Conservation (phyloP, 768 basidiomycete genomes). For the Neoboletus subvelutipes region DNA sequence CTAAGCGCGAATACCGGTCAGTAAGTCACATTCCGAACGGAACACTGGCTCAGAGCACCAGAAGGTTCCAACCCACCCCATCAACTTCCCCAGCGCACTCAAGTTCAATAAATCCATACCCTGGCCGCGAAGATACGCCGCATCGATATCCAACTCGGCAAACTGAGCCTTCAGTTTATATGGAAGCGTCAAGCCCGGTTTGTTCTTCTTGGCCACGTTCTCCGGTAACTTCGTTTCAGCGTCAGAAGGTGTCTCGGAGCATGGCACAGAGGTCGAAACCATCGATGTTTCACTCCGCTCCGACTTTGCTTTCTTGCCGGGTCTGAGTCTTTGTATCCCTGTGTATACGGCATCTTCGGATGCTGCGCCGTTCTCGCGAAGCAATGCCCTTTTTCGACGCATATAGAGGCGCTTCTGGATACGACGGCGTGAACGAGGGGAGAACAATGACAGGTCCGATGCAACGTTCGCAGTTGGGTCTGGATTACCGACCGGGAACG, state of each 20-base stretch:
- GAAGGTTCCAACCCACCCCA: constrained; percentile 39
- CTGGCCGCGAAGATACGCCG: constrained; percentile 38
- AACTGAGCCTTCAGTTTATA: constrained; percentile 47
- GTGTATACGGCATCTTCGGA: not conserved
- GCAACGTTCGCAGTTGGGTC: constrained; percentile 1
- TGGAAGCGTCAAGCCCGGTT: constrained; percentile 43
- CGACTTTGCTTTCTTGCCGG: constrained; percentile 32
- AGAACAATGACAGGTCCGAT: constrained; percentile 33
- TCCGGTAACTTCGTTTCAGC: constrained; percentile 6
- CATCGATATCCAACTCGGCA: constrained; percentile 44
- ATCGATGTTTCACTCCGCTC: constrained; percentile 2
- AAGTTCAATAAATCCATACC: constrained; percentile 46
- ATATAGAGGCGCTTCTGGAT: constrained; percentile 65
- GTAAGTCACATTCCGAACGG: constrained; percentile 5
- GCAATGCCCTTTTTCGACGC: constrained; percentile 64
- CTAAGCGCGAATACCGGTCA: constrained; percentile 10
- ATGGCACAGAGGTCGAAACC: constrained; percentile 8
- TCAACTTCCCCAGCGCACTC: constrained; percentile 36
- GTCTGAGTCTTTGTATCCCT: constrained; percentile 34
- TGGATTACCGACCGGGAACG: not conserved
- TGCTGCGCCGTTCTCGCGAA: constrained; percentile 34
- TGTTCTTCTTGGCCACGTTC: constrained; percentile 14
- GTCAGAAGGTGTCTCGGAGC: constrained; percentile 10
- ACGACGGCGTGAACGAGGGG: constrained; percentile 53
- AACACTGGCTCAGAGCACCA: constrained; percentile 11